Evolutionary conservation across 441 rosid genomes (phyloP), one percentile per base, ranked within the genome.

Genomic region (Lepidium campestre): DNA sequence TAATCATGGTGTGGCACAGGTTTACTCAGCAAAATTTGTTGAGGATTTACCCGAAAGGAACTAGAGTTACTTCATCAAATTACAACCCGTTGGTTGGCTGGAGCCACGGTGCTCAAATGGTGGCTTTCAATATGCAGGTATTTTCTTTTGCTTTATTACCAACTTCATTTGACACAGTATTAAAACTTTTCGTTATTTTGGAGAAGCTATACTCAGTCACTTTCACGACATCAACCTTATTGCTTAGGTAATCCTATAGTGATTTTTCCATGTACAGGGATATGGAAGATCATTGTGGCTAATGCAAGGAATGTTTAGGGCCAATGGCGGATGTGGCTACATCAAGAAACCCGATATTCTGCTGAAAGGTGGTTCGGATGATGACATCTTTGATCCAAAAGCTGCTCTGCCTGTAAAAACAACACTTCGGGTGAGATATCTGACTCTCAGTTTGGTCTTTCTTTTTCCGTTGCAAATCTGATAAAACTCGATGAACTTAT

Each of bases 81-180:
- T 94, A 88, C 85, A 89, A 88, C 69, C 98, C 98, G 0, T 67
- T 91, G 29, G 78, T 86, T 49, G 99, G 89, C 40, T 94, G 99
- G 97, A 86, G 85, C 82, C 93, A 86, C 65, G 99, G 97, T 60
- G 98, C 98, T 80, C 99, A 94, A 80, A 91, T 94, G 99, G 97
- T 94, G 70, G 99, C 99, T 49, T 91, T 91, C 67, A 94, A 91
- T 62, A 94, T 91, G 99, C 99, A 94, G 99, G 99, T 94, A 50
- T 29, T 60, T 54, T 62, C 12, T 48, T 60, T 80, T 32, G 52
- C 74, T 55, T 50, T 64, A 57, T 76, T 79, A 35, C 80, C 10
- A 77, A 72, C 57, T 74, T 74, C 63, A 76, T 75, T 18, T 77
- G 71, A 31, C 73, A 44, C 12, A 41, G 31, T 47, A 37, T 37